phyloP scores from a whole-genome alignment of 768 basidiomycete species.

The Phlebiopsis flavidoalba region DNA sequence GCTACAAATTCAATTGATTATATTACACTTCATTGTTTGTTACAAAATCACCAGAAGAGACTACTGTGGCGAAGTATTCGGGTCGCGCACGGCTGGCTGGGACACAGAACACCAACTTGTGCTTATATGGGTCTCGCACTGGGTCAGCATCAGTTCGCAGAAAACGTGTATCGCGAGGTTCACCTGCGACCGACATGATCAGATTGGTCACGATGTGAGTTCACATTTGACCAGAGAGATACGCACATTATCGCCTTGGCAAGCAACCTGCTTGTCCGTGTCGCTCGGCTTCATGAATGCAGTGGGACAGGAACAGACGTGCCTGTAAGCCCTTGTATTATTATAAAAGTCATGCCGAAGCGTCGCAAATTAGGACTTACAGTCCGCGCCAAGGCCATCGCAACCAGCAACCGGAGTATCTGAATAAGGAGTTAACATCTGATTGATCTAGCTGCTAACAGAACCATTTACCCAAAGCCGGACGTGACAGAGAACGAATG shows the following conservation, averaged over 20 bases:
- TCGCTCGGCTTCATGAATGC: background rate
- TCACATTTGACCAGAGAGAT: background rate
- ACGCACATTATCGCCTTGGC: background rate
- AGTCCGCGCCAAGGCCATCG: background rate
- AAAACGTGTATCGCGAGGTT: too few relatives aligned
- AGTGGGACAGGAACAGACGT: background rate
- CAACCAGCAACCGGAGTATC: background rate
- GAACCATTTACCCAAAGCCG: background rate
- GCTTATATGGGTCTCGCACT: too few relatives aligned
- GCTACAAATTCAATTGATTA: too few relatives aligned
- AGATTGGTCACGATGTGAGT: background rate
- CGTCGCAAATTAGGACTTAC: background rate
- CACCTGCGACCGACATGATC: too few relatives aligned
- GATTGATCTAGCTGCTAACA: too few relatives aligned
- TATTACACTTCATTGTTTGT: too few relatives aligned
- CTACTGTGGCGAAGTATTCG: too few relatives aligned
- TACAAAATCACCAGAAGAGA: too few relatives aligned
- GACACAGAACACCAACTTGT: too few relatives aligned
- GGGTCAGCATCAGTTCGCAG: too few relatives aligned
- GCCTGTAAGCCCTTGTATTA: background rate
- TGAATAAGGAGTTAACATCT: too few relatives aligned
- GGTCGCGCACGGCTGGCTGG: too few relatives aligned
- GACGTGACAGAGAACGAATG: background rate
- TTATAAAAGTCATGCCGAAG: background rate
- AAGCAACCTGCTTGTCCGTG: background rate